A percentile compares a stretch with the other conserved stretches of the same genome.
These are phyloP conservation scores for Dentipellis fragilis DNA, from an alignment of 768 basidiomycete genomes.

Conservation along the genomic window DNA sequence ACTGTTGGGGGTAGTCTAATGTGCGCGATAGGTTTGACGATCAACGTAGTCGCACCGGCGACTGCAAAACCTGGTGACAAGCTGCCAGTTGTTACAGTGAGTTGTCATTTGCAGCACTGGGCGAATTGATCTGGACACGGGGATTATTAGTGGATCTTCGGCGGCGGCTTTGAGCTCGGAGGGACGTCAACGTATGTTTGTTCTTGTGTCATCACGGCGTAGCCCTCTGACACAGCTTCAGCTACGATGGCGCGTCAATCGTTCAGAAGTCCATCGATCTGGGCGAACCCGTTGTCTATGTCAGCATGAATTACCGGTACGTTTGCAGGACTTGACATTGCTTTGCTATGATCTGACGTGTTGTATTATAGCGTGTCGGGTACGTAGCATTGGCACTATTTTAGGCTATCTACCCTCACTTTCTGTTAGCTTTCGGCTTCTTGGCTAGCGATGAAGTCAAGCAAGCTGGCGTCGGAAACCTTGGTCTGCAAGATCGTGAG, in stretches of 20 bases:
- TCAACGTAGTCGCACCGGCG: constrained; percentile 19
- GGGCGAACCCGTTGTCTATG: constrained; percentile 36
- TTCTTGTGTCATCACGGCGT: neutral
- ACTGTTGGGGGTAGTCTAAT: neutral
- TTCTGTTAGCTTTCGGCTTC: constrained; percentile 7
- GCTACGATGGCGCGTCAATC: constrained; percentile 34
- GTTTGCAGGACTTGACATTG: neutral
- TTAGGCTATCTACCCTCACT: neutral
- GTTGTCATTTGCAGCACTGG: neutral
- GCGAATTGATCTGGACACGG: neutral
- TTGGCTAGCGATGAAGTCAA: constrained; percentile 9
- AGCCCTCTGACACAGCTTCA: constrained; percentile 5
- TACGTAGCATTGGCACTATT: too few relatives aligned
- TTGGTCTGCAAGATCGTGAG: constrained; percentile 13
- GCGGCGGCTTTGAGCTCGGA: constrained; percentile 34
- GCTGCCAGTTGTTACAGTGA: constrained; percentile 12
- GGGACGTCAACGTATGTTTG: constrained; percentile 9
- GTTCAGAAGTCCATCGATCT: constrained; percentile 35
- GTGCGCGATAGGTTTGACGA: constrained; percentile 12
- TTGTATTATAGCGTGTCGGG: too few relatives aligned
- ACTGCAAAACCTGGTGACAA: constrained; percentile 5
- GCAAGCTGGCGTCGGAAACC: constrained; percentile 9
- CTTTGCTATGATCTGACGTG: too few relatives aligned
- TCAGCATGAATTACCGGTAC: constrained; percentile 44
- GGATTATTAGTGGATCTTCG: constrained; percentile 17